phyloP scores from a whole-genome alignment of 495 filamentous ascomycete genomes.

The Penicillium pulvis region DNA sequence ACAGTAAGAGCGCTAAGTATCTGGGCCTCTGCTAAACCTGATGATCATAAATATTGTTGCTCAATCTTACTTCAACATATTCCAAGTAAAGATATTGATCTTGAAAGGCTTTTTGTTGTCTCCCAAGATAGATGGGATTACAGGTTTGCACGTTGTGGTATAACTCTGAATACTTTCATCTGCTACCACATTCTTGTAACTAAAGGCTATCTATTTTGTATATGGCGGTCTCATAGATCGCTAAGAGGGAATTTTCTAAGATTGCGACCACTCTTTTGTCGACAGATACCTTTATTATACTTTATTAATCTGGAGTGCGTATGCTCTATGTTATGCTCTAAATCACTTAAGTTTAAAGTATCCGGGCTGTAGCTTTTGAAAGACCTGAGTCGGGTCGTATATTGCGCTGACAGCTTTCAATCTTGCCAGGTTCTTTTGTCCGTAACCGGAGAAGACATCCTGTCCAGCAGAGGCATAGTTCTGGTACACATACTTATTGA shows the following conservation, averaged over 20 bases:
- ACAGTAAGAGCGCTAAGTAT: no score
- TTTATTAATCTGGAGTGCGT: not conserved
- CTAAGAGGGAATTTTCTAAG: not conserved
- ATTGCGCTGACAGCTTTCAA: slow-evolving; percentile 5
- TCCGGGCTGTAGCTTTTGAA: slow-evolving; percentile 7
- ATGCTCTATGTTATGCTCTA: slow-evolving; percentile 1
- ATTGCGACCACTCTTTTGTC: not conserved
- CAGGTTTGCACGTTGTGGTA: no score
- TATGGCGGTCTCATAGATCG: no score
- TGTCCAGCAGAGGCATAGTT: slow-evolving; percentile 32
- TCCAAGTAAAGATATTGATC: not conserved
- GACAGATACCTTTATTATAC: not conserved
- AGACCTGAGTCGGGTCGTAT: slow-evolving; percentile 5
- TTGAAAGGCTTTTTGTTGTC: not conserved
- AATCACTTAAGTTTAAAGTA: slow-evolving; percentile 5
- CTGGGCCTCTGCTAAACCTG: not conserved
- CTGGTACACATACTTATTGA: slow-evolving; percentile 16
- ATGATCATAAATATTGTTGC: not conserved
- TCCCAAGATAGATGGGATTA: not conserved
- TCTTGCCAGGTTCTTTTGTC: slow-evolving; percentile 18
- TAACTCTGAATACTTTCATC: no score
- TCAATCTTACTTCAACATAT: slow-evolving; percentile 4
- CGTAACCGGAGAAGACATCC: slow-evolving; percentile 37
- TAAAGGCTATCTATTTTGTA: no score
- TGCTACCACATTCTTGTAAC: no score